Percentiles rank a stretch among this genome's conserved stretches.
These are phyloP conservation scores for Heritiera fomes DNA, from an alignment of 345 rosid genomes.

Conservation along the genomic window DNA sequence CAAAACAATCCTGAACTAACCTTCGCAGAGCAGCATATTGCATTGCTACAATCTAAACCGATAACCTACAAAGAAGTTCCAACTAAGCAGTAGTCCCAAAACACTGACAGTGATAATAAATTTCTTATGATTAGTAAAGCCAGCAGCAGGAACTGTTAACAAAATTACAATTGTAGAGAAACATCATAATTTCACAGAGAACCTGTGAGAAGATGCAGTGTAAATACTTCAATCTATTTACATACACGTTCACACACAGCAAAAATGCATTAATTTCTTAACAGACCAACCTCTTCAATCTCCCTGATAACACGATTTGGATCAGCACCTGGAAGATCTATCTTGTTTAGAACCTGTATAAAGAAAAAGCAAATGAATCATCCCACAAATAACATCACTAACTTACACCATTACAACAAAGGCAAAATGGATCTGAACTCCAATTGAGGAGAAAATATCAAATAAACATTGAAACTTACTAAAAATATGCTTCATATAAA, in stretches of 20 bases:
- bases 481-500: neutral
- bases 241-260: neutral
- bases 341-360: constrained; percentile 87
- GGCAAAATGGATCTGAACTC: neutral
- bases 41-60: constrained; percentile 93
- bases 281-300: constrained; percentile 94
- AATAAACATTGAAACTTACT: neutral
- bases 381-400: neutral
- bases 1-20: constrained; percentile 42
- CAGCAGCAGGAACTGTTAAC: constrained; percentile 15
- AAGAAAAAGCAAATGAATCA: neutral
- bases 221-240: constrained; percentile 5
- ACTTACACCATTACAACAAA: neutral
- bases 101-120: neutral
- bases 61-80: constrained; percentile 56
- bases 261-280: constrained; percentile 13
- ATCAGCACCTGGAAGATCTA: constrained; percentile 98
- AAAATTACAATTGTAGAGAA: constrained; percentile 8
- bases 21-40: constrained; percentile 98
- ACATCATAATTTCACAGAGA: constrained; percentile 10
- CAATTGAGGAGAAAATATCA: neutral
- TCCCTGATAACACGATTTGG: constrained; percentile 79
- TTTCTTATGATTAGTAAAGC: neutral
- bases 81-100: constrained; percentile 3
- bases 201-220: constrained; percentile 10